Conservation (phyloP, 345 rosid genomes). For the Lumnitzera racemosa region DNA sequence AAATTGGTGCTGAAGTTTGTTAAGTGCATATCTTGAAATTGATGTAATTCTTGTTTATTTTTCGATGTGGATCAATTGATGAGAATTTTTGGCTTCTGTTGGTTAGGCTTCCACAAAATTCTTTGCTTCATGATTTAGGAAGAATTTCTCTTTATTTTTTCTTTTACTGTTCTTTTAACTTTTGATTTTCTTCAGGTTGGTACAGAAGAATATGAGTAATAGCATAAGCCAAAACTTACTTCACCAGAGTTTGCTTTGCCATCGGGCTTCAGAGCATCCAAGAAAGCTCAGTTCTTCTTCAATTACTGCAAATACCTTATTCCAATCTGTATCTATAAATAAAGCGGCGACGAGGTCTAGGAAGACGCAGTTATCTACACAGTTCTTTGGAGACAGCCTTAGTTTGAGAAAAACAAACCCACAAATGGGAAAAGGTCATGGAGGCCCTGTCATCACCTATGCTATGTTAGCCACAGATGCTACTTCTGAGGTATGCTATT, state of each 20-base stretch:
- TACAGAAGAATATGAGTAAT: slow-evolving; percentile 53
- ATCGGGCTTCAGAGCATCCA: slow-evolving; percentile 47
- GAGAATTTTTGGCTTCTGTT: background rate
- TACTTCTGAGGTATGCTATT: slow-evolving; percentile 45
- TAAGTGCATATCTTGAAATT: too few species aligned
- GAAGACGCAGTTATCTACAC: slow-evolving; percentile 29
- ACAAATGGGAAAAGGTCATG: slow-evolving; percentile 24
- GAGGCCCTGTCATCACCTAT: slow-evolving; percentile 33
- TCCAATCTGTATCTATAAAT: slow-evolving; percentile 34
- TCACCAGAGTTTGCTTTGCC: slow-evolving; percentile 52
- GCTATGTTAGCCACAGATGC: slow-evolving; percentile 74
- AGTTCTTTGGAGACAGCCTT: slow-evolving; percentile 38
- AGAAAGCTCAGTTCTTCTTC: slow-evolving; percentile 44
- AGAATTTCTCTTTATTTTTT: background rate
- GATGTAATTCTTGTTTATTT: too few species aligned
- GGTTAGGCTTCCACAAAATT: background rate
- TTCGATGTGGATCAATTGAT: too few species aligned
- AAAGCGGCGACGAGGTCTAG: slow-evolving; percentile 19
- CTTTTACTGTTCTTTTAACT: background rate
- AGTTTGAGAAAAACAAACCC: slow-evolving; percentile 24
- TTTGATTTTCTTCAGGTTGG: slow-evolving; percentile 15
- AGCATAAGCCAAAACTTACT: slow-evolving; percentile 46
- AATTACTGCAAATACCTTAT: slow-evolving; percentile 34
- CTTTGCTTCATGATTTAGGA: too few species aligned
- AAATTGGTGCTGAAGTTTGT: too few species aligned